A percentile compares a stretch with the other conserved stretches of the same genome.
phyloP scores from a whole-genome alignment of 2,329 filamentous ascomycete species.

The Chrysoporthe deuterocubensis region DNA sequence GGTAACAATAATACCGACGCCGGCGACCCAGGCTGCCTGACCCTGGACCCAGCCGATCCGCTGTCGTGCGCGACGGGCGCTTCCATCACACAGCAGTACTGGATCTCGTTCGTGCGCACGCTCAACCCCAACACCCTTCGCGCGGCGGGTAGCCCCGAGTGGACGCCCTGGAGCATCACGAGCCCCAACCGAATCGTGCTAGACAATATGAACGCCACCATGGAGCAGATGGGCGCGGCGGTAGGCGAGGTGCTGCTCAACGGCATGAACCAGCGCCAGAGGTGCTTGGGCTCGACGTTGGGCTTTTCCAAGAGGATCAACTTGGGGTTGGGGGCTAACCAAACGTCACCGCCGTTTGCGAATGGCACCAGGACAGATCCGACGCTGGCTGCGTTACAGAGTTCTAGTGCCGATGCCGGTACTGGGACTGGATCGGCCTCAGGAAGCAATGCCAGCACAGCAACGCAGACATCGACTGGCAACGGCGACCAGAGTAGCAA shows the following conservation, averaged over 20 bases:
- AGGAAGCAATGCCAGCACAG: no score
- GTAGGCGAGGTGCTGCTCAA: constrained; percentile 13
- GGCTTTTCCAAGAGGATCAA: constrained; percentile 15
- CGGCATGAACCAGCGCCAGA: constrained; percentile 25
- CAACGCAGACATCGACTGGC: no score
- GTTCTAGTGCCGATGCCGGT: no score
- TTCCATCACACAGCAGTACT: constrained; percentile 28
- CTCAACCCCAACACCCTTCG: constrained; percentile 27
- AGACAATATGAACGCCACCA: constrained; percentile 12
- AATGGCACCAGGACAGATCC: constrained; percentile 17
- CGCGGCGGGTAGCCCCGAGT: constrained; percentile 21
- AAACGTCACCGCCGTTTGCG: constrained; percentile 16
- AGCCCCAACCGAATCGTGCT: constrained; percentile 18
- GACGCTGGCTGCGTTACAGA: neutral
- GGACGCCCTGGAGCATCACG: constrained; percentile 24
- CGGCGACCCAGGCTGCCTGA: constrained; percentile 18
- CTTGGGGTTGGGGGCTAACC: constrained; percentile 8
- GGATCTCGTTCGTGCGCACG: constrained; percentile 27
- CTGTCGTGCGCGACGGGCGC: constrained; percentile 20
- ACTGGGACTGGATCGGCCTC: no score
- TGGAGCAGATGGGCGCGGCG: constrained; percentile 23
- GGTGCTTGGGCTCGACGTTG: constrained; percentile 6
- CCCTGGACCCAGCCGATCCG: constrained; percentile 9
- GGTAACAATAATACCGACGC: constrained; percentile 23
- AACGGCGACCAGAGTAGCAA: no score